A percentile compares a stretch with the other conserved stretches of the same genome.
Conservation (phyloP, 257 asterid genomes). For the Capsicum rhomboideum region DNA sequence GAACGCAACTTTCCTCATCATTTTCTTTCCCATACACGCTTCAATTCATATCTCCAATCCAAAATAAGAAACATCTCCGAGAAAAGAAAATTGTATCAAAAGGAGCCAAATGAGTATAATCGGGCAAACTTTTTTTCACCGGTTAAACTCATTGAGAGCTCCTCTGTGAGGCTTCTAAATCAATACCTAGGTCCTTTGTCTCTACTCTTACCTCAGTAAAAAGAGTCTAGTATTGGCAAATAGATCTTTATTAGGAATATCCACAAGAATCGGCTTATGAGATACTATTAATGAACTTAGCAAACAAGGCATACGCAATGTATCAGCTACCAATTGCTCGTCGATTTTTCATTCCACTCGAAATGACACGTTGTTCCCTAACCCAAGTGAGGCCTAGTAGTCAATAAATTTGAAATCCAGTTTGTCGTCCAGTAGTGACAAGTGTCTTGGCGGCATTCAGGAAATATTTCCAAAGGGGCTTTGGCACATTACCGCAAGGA, state of each 20-base stretch:
- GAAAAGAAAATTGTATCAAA: not conserved
- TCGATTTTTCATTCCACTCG: not conserved
- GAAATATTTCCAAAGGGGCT: not conserved
- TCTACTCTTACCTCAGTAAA: not conserved
- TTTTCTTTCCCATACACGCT: not conserved
- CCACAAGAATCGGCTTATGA: not conserved
- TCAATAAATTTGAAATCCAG: not conserved
- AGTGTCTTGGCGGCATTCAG: not conserved
- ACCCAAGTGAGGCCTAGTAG: not conserved
- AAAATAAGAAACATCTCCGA: not conserved
- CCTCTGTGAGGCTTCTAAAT: not conserved
- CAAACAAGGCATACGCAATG: not conserved
- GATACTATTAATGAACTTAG: not conserved
- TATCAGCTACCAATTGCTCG: not conserved
- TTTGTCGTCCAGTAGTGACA: not conserved
- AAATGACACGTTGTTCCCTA: not conserved
- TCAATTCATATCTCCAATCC: not conserved
- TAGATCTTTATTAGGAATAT: not conserved
- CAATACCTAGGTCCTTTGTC: not conserved
- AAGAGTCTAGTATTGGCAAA: not conserved
- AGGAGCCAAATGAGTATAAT: not conserved
- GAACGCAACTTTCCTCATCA: not conserved
- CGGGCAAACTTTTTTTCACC: not conserved
- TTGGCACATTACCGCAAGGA: not conserved
- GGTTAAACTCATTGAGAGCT: not conserved